Evolutionary conservation across 2,329 filamentous ascomycete genomes (phyloP), one percentile per base, ranked within the genome.

Genomic region (Penicillium expansum): DNA sequence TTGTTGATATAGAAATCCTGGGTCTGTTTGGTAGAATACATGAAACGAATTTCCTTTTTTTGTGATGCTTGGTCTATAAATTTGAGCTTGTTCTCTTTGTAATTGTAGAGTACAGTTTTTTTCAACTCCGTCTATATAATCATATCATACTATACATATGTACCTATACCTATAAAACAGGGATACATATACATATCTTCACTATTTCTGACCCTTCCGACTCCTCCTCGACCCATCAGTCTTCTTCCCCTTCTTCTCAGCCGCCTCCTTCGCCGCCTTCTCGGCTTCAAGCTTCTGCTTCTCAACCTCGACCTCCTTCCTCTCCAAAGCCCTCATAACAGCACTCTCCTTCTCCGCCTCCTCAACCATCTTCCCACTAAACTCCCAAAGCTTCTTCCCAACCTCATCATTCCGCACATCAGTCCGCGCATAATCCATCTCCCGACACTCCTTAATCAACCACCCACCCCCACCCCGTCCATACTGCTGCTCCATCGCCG

Each of bases 381-480:
- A 86, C 70, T 95, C 85, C 93, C 93, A 99, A 16, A 99, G 79
- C 71, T 87, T 85, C 82, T 95, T 92, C 57, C 91, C 92, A 30
- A 90, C 77, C 20, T 83, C 83, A 62, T 95, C 92, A 69, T 96
- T 89, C 62, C 83, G 82, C 43, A 97, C 81, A 67, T 97, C 92
- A 27, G 77, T 80, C 52, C 90, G 82, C 27, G 87, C 82, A 72
- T 86, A 88, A 60, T 88, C 84, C 18, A 92, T 82, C 69, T 91
- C 84, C 64, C 84, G 86, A 71, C 93, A 97, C 74, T 97, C 95
- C 75, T 97, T 97, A 71, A 99, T 82, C 48, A 95, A 71, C 69
- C 83, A 87, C 0, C 88, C 90, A 9, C 90, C 90, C 1, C 75
- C 68, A 1, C 82, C 85, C 33, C 86, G 81, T 4, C 83, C 85